Evolutionary conservation across 441 rosid genomes (phyloP), one percentile per base, ranked within the genome.

Genomic region (Jatropha podagrica): DNA sequence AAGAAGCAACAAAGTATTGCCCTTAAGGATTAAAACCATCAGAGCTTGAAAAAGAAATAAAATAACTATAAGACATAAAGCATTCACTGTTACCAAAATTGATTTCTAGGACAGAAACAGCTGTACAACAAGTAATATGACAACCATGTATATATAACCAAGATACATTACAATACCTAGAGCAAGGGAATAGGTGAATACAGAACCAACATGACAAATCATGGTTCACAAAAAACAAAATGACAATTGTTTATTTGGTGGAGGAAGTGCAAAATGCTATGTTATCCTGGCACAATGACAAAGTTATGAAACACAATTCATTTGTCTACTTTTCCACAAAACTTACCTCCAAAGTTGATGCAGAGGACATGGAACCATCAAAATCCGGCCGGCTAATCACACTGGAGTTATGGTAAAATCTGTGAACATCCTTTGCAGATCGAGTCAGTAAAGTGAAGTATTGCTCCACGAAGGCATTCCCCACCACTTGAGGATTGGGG

Each of bases 391-490:
- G 56, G 77, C 84, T 71, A 48, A 86, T 78, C 42, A 65, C 69
- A 75, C 88, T 84, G 0, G 69, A 27, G 49, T 86, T 77, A 12
- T 83, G 82, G 65, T 83, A 86, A 75, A 86, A 86, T 40, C 71
- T 80, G 73, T 83, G 80, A 17, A 82, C 85, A 0, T 13, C 1
- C 55, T 79, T 79, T 15, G 85, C 79, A 11, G 68, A 44, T 37
- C 40, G 40, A 20, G 77, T 32, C 18, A 79, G 46, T 32, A 58
- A 5, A 55, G 62, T 77, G 54, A 80, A 82, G 71, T 80, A 82
- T 61, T 82, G 79, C 66, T 80, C 75, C 32, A 80, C 83, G 72
- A 82, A 82, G 38, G 76, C 75, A 55, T 71, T 77, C 40, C 77
- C 83, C 63, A 82, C 81, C 81, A 77, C 69, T 42, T 80, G 63